Conservation (phyloP, 2,329 filamentous ascomycete genomes). For the Dactylellina parvicollis region DNA sequence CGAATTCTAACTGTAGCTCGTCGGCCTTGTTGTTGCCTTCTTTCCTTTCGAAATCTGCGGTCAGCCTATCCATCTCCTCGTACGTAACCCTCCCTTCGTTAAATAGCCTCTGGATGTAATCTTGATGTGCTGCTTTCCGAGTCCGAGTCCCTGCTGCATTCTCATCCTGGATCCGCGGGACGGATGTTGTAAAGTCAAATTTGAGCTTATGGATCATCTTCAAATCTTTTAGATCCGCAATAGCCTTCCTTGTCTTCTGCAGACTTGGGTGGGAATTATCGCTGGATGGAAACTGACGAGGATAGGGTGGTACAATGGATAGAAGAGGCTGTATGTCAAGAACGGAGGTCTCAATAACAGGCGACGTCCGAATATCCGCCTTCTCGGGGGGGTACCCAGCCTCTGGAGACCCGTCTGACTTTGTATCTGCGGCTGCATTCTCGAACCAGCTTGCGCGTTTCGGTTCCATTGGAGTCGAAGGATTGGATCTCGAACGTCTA, state of each 20-base stretch:
- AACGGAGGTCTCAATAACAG: slow-evolving; percentile 35
- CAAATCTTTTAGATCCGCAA: slow-evolving; percentile 78
- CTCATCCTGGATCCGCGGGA: slow-evolving; percentile 70
- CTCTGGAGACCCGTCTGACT: neutral
- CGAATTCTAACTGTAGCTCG: slow-evolving; percentile 81
- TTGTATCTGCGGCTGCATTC: slow-evolving; percentile 42
- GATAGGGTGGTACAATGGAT: slow-evolving; percentile 91
- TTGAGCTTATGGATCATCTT: slow-evolving; percentile 76
- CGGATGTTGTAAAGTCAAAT: slow-evolving; percentile 69
- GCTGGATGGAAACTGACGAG: slow-evolving; percentile 91
- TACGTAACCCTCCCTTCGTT: slow-evolving; percentile 56
- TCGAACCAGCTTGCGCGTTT: slow-evolving; percentile 59
- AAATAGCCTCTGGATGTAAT: slow-evolving; percentile 73
- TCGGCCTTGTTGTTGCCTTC: slow-evolving; percentile 77
- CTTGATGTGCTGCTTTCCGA: slow-evolving; percentile 72
- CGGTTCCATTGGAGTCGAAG: slow-evolving; percentile 61
- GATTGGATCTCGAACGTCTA: slow-evolving; percentile 59
- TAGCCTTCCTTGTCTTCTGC: slow-evolving; percentile 76
- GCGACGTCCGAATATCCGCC: slow-evolving; percentile 66
- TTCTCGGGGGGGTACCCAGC: slow-evolving; percentile 71
- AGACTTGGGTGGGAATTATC: slow-evolving; percentile 95
- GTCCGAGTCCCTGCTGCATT: slow-evolving; percentile 66
- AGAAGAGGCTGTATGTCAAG: slow-evolving; percentile 91
- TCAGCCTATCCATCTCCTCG: slow-evolving; percentile 76
- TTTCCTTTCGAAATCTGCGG: slow-evolving; percentile 74